Evolutionary conservation across 306 rosid species (phyloP).

Genomic region (Fragaria iinumae): DNA sequence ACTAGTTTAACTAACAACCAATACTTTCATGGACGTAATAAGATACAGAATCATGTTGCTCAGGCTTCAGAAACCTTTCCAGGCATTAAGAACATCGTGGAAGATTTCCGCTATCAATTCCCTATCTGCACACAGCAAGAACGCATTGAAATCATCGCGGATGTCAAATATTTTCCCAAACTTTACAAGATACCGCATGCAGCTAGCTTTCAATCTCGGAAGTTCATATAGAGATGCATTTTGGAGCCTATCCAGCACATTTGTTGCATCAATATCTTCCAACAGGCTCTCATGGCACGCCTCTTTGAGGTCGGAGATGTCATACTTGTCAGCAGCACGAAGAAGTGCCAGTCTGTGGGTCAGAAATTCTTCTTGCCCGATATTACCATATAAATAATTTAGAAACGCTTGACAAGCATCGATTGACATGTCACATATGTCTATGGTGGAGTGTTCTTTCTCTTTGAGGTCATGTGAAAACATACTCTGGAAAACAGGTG

Average conservation of each 20-base stretch:
- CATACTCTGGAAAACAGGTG: conserved; percentile 93
- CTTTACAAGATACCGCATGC: conserved; percentile 82
- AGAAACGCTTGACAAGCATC: conserved; percentile 82
- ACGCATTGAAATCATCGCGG: conserved; percentile 69
- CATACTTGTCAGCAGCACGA: conserved; percentile 88
- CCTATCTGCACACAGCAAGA: conserved; percentile 81
- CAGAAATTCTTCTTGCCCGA: conserved; percentile 71
- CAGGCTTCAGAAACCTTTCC: conserved; percentile 81
- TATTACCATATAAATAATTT: conserved; percentile 75
- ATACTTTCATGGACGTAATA: conserved; percentile 24
- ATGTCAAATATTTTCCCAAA: conserved; percentile 89
- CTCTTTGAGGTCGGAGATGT: conserved; percentile 76
- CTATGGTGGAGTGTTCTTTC: conserved; percentile 71
- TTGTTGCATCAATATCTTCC: conserved; percentile 83
- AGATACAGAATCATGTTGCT: conserved; percentile 12
- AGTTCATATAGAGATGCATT: conserved; percentile 76
- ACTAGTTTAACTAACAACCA: conserved; percentile 39
- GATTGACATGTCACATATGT: conserved; percentile 87
- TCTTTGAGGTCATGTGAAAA: conserved; percentile 86
- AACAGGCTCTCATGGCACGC: conserved; percentile 90
- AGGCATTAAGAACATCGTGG: conserved; percentile 73
- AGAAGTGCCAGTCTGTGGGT: conserved; percentile 74
- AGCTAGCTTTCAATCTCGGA: conserved; percentile 64
- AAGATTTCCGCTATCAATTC: conserved; percentile 81
- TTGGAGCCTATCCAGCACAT: conserved; percentile 96